Conservation (phyloP, 257 asterid genomes). For the Solanum ahanhuiri region DNA sequence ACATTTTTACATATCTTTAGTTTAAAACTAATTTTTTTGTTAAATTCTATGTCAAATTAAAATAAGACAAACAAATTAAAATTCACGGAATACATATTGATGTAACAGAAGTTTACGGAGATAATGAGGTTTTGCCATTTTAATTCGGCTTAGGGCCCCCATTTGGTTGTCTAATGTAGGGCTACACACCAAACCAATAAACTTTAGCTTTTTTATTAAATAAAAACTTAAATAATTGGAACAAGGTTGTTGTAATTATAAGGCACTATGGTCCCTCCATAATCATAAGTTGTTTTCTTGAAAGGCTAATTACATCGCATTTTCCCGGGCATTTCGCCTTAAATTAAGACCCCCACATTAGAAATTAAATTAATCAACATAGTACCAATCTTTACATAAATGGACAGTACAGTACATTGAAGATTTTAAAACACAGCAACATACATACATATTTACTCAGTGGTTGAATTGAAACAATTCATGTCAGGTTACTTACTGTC, state of each 20-base stretch:
- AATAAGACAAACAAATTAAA: too few species aligned
- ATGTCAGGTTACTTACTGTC: neutral
- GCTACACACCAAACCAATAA: neutral
- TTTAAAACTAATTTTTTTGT: too few species aligned
- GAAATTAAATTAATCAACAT: neutral
- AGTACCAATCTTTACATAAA: neutral
- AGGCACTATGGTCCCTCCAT: neutral
- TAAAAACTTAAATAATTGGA: neutral
- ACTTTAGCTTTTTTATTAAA: neutral
- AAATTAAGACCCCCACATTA: constrained; percentile 9
- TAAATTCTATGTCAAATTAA: neutral
- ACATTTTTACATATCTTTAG: neutral
- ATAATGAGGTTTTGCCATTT: neutral
- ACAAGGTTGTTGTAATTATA: neutral
- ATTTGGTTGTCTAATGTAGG: neutral
- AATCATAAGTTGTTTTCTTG: neutral
- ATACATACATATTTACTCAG: neutral
- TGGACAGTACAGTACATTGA: neutral
- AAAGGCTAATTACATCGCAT: neutral
- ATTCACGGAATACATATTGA: too few species aligned
- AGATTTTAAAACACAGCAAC: neutral
- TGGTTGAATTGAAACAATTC: constrained; percentile 1
- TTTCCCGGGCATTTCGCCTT: constrained; percentile 27
- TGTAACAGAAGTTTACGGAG: neutral
- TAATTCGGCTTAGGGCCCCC: neutral